A percentile compares a stretch with the other conserved stretches of the same genome.
These are phyloP conservation scores for Rhamnella rubrinervis DNA, from an alignment of 331 rosid genomes.

Conservation along the genomic window DNA sequence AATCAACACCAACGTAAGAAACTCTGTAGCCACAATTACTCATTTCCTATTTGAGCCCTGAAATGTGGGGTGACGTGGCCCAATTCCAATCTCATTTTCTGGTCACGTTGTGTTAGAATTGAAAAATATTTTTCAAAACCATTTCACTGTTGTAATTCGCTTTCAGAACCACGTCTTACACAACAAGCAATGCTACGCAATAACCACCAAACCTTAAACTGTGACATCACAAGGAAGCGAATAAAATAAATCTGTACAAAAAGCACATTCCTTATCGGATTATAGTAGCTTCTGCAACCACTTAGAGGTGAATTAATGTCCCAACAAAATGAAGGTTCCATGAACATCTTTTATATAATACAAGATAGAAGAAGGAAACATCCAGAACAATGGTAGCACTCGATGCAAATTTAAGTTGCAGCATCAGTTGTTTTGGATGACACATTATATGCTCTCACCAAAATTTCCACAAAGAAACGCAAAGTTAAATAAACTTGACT, in stretches of 20 bases:
- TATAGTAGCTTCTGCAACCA: too few relatives aligned
- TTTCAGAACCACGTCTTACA: too few relatives aligned
- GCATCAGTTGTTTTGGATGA: constrained; percentile 1
- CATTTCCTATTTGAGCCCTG: neutral
- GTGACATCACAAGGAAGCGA: too few relatives aligned
- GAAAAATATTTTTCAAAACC: neutral
- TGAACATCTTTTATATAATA: neutral
- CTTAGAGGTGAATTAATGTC: too few relatives aligned
- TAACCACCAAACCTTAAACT: too few relatives aligned
- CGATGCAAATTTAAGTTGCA: neutral
- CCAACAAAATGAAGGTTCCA: too few relatives aligned
- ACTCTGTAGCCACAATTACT: neutral
- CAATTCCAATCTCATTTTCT: neutral
- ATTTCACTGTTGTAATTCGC: too few relatives aligned
- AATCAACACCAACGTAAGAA: neutral
- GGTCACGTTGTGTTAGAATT: too few relatives aligned
- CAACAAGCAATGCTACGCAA: too few relatives aligned
- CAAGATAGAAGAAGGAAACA: neutral
- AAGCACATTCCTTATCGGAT: too few relatives aligned
- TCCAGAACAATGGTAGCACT: neutral
- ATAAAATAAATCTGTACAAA: too few relatives aligned
- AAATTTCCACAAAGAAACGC: neutral
- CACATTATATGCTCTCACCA: neutral
- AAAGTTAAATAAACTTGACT: neutral
- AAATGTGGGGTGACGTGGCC: neutral